Conservation (phyloP, 495 filamentous ascomycete species). For the Aspergillus sparsus region DNA sequence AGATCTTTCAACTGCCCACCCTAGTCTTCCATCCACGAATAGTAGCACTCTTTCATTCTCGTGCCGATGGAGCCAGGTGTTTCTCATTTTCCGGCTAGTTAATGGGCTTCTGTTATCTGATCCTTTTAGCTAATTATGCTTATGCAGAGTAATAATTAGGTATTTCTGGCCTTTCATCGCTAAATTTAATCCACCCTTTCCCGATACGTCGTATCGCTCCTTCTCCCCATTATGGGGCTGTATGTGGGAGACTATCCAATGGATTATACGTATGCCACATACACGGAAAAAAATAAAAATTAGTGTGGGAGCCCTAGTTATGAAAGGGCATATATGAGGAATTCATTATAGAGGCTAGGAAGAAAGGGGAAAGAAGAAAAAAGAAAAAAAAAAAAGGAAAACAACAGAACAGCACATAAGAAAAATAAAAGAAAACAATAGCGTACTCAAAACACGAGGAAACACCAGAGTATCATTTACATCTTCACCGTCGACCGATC, state of each 20-base stretch:
- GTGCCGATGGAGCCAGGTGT: conserved; percentile 21
- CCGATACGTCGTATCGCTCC: neutral
- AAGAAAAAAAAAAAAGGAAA: conserved; percentile 13
- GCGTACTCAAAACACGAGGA: conserved; percentile 40
- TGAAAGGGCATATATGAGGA: neutral
- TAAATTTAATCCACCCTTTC: neutral
- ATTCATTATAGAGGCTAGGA: conserved; percentile 23
- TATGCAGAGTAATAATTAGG: neutral
- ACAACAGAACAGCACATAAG: conserved; percentile 14
- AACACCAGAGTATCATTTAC: conserved; percentile 51
- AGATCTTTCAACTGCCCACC: conserved; percentile 14
- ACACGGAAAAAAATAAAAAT: neutral
- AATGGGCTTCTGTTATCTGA: conserved; percentile 28
- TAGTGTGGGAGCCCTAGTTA: neutral
- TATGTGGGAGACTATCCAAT: neutral
- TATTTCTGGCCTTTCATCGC: neutral
- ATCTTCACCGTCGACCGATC: conserved; percentile 42
- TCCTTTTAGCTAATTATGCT: conserved; percentile 21
- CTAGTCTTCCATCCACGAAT: conserved; percentile 18
- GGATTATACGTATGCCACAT: neutral
- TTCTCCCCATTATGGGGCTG: neutral
- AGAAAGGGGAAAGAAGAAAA: conserved; percentile 3
- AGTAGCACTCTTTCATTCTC: conserved; percentile 9
- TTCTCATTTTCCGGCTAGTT: conserved; percentile 11
- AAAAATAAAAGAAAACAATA: conserved; percentile 28